phyloP scores from a whole-genome alignment of 805 yeast species.

The Yamadazyma paraphyllophila region DNA sequence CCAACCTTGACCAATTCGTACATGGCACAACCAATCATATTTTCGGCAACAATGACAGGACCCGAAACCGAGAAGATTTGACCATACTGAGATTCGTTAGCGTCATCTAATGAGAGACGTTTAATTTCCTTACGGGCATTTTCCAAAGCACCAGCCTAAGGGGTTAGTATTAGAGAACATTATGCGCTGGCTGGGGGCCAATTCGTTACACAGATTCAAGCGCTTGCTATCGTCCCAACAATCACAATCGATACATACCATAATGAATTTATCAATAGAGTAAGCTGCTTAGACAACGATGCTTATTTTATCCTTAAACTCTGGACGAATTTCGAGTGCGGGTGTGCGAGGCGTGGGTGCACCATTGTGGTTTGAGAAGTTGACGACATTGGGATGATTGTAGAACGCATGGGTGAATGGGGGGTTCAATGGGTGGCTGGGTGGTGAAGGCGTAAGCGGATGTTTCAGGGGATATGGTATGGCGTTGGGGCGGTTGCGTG shows the following conservation, averaged over 20 bases:
- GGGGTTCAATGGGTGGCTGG: not conserved
- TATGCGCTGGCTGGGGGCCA: too few species aligned
- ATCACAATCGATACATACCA: not conserved
- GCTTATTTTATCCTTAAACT: slow-evolving; percentile 1
- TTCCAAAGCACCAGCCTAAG: slow-evolving; percentile 92
- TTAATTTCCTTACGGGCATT: slow-evolving; percentile 93
- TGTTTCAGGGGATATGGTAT: too few species aligned
- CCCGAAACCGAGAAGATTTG: slow-evolving; percentile 94
- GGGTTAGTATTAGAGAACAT: slow-evolving; percentile 1
- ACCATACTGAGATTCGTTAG: slow-evolving; percentile 78
- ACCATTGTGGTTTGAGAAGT: not conserved
- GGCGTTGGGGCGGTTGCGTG: too few species aligned
- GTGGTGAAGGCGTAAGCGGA: too few species aligned
- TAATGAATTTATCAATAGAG: not conserved
- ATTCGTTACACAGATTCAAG: too few species aligned
- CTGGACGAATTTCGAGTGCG: slow-evolving; percentile 6
- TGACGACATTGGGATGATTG: not conserved
- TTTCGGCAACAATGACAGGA: slow-evolving; percentile 96
- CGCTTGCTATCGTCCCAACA: too few species aligned
- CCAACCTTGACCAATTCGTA: slow-evolving; percentile 98
- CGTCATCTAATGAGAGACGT: slow-evolving; percentile 73
- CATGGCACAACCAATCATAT: slow-evolving; percentile 99
- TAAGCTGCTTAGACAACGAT: not conserved
- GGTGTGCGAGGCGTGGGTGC: slow-evolving; percentile 3
- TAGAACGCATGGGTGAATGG: not conserved